Evolutionary conservation across 164 flowering plant genomes (phyloP).

Genomic region (Magnolia changhungtana): DNA sequence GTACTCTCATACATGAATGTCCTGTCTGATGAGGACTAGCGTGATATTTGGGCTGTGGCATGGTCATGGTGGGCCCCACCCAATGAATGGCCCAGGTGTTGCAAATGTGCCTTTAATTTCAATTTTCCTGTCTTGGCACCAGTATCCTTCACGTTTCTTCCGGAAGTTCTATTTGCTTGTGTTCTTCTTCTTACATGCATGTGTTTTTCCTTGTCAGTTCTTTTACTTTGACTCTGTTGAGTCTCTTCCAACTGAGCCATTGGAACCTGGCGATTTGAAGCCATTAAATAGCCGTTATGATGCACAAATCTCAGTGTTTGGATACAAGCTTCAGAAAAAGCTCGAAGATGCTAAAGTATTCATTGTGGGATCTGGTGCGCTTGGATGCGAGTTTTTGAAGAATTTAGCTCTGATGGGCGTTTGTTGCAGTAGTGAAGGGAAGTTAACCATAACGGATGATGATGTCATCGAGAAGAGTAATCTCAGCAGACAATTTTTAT

Average conservation of each 20-base stretch:
- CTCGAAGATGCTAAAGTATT: constrained; percentile 69
- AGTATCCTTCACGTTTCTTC: not conserved
- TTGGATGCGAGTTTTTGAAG: constrained; percentile 87
- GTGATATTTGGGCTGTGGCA: not conserved
- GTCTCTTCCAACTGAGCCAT: constrained; percentile 65
- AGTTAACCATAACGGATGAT: constrained; percentile 79
- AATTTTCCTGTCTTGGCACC: not conserved
- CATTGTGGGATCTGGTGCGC: constrained; percentile 86
- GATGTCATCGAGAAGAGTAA: constrained; percentile 95
- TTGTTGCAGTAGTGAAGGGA: constrained; percentile 56
- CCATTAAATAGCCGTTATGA: constrained; percentile 73
- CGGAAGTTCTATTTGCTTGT: not conserved
- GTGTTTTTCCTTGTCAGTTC: constrained; percentile 38
- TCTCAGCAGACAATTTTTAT: constrained; percentile 85
- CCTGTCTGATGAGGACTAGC: too few species aligned
- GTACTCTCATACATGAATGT: too few species aligned
- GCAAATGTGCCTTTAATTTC: not conserved
- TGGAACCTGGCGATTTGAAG: constrained; percentile 53
- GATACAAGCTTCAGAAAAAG: constrained; percentile 73
- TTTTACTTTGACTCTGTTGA: constrained; percentile 84
- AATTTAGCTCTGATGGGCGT: constrained; percentile 85
- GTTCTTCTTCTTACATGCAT: not conserved
- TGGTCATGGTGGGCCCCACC: not conserved
- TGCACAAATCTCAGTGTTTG: constrained; percentile 90
- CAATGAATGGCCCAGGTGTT: not conserved